These are phyloP conservation scores for Amoeboaphelidium protococcarum DNA, from an alignment of 371 early-diverging fungal species.

Conservation along the genomic window DNA sequence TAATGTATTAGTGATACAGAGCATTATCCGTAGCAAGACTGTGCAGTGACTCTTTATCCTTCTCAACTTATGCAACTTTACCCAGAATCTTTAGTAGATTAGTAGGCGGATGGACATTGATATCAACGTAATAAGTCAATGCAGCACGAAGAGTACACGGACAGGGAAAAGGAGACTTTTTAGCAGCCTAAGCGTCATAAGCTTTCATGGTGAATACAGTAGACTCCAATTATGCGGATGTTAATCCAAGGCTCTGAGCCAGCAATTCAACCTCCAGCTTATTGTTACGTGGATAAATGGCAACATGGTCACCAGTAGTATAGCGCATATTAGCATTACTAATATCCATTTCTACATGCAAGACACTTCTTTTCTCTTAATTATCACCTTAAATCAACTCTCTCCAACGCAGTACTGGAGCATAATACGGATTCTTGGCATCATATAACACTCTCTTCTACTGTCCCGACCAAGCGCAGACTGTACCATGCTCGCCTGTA, in stretches of 20 bases:
- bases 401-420: slow-evolving; percentile 24
- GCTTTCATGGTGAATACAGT: too few relatives aligned
- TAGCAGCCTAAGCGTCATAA: slow-evolving; percentile 8
- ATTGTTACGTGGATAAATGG: slow-evolving; percentile 68
- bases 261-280: slow-evolving; percentile 32
- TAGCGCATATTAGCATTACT: slow-evolving; percentile 45
- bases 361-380: slow-evolving; percentile 35
- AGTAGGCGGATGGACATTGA: slow-evolving; percentile 31
- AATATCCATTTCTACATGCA: slow-evolving; percentile 78
- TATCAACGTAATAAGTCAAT: slow-evolving; percentile 71
- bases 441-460: slow-evolving; percentile 17
- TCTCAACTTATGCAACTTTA: slow-evolving; percentile 25
- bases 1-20: slow-evolving; percentile 25
- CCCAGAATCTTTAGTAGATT: slow-evolving; percentile 8
- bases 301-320: slow-evolving; percentile 79
- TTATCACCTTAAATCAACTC: slow-evolving; percentile 28
- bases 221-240: too few relatives aligned
- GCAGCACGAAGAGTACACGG: slow-evolving; percentile 52
- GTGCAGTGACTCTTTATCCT: slow-evolving; percentile 19
- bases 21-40: slow-evolving; percentile 41
- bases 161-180: slow-evolving; percentile 61
- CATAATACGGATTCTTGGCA: slow-evolving; percentile 50
- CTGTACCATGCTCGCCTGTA: slow-evolving; percentile 27
- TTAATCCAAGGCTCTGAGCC: slow-evolving; percentile 23
- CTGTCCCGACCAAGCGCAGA: slow-evolving; percentile 8